Conservation (phyloP, 306 rosid species). For the Alnus rubra region DNA sequence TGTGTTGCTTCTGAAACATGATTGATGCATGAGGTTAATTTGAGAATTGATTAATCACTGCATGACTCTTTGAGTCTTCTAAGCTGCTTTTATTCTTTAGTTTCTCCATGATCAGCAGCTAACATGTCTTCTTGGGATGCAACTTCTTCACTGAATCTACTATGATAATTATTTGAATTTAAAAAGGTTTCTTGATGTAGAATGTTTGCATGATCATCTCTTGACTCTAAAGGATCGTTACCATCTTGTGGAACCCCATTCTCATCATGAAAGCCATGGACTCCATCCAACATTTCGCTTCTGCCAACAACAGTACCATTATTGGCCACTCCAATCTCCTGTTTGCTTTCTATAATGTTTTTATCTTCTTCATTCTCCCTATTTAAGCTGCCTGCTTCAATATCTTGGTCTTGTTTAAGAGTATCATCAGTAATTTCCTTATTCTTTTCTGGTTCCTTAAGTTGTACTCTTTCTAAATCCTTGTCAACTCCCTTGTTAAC, state of each 20-base stretch:
- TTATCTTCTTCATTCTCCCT: not conserved
- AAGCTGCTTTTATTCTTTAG: not conserved
- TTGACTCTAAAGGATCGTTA: not conserved
- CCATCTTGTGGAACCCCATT: conserved; percentile 6
- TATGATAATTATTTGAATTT: not conserved
- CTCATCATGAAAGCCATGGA: not conserved
- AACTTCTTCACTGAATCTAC: not conserved
- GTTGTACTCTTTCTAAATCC: not conserved
- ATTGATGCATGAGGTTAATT: not conserved
- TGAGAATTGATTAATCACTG: not conserved
- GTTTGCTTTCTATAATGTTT: not conserved
- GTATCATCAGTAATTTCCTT: not conserved
- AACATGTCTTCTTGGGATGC: not conserved
- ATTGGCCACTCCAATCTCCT: not conserved
- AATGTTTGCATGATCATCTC: not conserved
- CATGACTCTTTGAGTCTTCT: not conserved
- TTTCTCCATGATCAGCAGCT: not conserved
- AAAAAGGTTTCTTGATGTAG: not conserved
- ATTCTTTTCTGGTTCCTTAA: not conserved
- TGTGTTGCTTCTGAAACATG: not conserved
- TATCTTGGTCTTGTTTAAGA: not conserved
- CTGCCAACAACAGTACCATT: not conserved
- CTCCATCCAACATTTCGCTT: conserved; percentile 2
- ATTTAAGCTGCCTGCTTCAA: not conserved
- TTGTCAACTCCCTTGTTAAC: not conserved